A percentile compares a stretch with the other conserved stretches of the same genome.
phyloP scores from a whole-genome alignment of 768 basidiomycete genomes.

The Auricularia sp. region DNA sequence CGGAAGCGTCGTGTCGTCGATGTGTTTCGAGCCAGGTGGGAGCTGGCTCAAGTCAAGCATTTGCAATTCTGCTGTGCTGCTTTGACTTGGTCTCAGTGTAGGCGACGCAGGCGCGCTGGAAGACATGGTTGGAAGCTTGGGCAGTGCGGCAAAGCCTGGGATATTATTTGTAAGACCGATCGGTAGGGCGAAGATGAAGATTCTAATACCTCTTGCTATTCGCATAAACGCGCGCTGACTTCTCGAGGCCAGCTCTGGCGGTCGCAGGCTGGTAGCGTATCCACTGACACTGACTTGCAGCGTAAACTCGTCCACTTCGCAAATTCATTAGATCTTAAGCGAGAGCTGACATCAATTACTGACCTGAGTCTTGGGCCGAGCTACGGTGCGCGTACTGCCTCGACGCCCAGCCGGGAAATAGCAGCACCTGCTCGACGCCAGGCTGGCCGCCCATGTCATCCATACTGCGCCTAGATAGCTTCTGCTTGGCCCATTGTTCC shows the following conservation, averaged over 20 bases:
- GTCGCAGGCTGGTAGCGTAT: conserved; percentile 52
- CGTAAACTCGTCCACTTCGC: conserved; percentile 42
- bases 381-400: conserved; percentile 29
- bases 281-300: conserved; percentile 71
- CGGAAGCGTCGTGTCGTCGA: conserved; percentile 11
- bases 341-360: neutral
- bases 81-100: conserved; percentile 13
- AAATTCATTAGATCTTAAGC: neutral
- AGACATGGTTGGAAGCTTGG: conserved; percentile 36
- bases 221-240: conserved; percentile 69
- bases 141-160: conserved; percentile 63
- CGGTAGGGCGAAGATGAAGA: conserved; percentile 3
- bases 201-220: conserved; percentile 57
- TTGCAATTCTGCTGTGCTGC: conserved; percentile 26
- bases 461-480: conserved; percentile 27
- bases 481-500: conserved; percentile 58
- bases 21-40: conserved; percentile 27
- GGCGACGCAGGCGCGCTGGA: conserved; percentile 13
- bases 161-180: neutral
- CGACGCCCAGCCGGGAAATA: conserved; percentile 81
- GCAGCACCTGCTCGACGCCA: conserved; percentile 37
- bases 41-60: conserved; percentile 36
- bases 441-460: conserved; percentile 15
- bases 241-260: conserved; percentile 53
- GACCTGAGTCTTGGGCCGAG: conserved; percentile 1